Base-by-base conservation (phyloP, 495 filamentous ascomycete genomes). In the Lichina pygmaea region DNA sequence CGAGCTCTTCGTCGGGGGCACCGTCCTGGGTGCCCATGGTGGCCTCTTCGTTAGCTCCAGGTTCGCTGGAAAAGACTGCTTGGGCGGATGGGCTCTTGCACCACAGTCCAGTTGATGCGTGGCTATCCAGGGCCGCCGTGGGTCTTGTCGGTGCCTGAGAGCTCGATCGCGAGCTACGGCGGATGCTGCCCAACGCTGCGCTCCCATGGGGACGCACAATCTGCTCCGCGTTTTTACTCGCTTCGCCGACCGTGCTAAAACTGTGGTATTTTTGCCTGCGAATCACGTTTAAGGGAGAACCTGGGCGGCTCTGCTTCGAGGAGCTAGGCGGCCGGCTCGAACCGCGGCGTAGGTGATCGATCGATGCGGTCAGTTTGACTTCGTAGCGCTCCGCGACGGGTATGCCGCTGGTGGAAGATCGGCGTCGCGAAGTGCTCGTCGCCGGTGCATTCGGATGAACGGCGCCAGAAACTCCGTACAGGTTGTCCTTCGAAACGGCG, bases 281-380 rank as follows among this genome's bases (percentile, higher is more conserved):
- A 15, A 11, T 54, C 42, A 5, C 5, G 36, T 39, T 15, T 11
- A 5, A 39, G 4, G 54, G 48, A 8, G 53, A 51, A 15, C 40
- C 6, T 12, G 2, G 2, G 11, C 1, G 36, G 36, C 36, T 31
- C 6, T 43, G 46, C 42, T 43, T 13, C 44, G 41, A 44, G 11
- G 45, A 13, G 44, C 45, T 46, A 36, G 46, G 41, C n/a, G 49
- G 8, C 42, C 13, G 24, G 41, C 49, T 49, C 49, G 33, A 34
- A 34, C 67, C 63, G 6, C 70, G 64, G 8, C 77, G 72, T 6
- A 93, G 64, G 54, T 94, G 86, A 16, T 93, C 86, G 0, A 72
- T 77, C 32, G 77, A 86, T 30, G 80, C 80, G 11, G 78, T 63
- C 13, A 91, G 54, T 53, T 74, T 76, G 45, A 94, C 62, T 38